Conservation (phyloP, 352 stramenopile species). For the Phytopythium helicoides region DNA sequence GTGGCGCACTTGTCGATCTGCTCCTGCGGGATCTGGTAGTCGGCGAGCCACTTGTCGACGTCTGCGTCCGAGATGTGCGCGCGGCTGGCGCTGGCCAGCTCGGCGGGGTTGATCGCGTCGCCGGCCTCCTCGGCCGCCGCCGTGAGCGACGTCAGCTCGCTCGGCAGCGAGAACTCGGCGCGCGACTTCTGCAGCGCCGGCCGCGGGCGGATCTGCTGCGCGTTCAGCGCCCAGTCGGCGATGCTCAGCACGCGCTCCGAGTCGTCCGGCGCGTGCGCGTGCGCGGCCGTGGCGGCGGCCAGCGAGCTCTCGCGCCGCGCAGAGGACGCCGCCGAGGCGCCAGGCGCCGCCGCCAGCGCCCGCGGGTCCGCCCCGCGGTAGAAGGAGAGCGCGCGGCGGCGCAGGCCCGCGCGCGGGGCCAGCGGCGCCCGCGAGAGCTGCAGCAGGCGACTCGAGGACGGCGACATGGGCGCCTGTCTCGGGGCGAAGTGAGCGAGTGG, state of each 20-base stretch:
- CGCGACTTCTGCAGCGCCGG: constrained; percentile 35
- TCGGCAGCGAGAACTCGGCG: constrained; percentile 6
- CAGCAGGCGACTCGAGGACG: constrained; percentile 2
- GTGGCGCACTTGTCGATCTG: constrained; percentile 48
- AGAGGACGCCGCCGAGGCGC: neutral
- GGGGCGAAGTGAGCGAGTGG: too few relatives aligned
- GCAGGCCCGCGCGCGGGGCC: constrained; percentile 14
- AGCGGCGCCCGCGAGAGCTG: constrained; percentile 12
- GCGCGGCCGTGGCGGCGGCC: constrained; percentile 10
- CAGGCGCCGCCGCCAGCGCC: constrained; percentile 7
- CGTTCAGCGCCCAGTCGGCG: constrained; percentile 62
- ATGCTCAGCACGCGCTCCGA: constrained; percentile 17
- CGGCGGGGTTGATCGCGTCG: constrained; percentile 7
- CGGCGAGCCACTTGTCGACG: constrained; percentile 70
- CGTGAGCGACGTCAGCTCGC: constrained; percentile 17
- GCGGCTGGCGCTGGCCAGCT: constrained; percentile 18
- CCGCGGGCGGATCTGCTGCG: constrained; percentile 46
- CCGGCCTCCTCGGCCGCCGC: constrained; percentile 12
- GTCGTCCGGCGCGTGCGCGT: constrained; percentile 14
- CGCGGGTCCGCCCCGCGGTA: constrained; percentile 7
- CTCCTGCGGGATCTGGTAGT: constrained; percentile 52
- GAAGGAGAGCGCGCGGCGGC: constrained; percentile 7
- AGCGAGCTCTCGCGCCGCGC: constrained; percentile 29
- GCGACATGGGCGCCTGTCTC: neutral
- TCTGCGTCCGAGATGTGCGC: constrained; percentile 61